Percentiles rank a stretch among this genome's conserved stretches.
phyloP scores from a whole-genome alignment of 2,329 filamentous ascomycete genomes.

The Scopulariopsis brevicaulis region DNA sequence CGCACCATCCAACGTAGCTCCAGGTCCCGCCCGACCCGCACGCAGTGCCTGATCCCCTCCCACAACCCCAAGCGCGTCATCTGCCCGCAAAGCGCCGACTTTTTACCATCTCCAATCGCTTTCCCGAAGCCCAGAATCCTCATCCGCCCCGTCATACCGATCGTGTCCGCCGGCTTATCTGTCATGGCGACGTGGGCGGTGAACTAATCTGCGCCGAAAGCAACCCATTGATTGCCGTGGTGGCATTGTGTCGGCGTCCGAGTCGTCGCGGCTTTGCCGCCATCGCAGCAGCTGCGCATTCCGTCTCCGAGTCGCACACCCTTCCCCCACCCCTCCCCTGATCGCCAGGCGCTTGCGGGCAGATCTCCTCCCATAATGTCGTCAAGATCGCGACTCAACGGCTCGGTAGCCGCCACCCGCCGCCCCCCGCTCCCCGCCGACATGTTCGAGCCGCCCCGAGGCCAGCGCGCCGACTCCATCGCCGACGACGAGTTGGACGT shows the following conservation, averaged over 20 bases:
- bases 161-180: not conserved
- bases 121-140: not conserved
- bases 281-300: not conserved
- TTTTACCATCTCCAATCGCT: not conserved
- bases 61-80: not conserved
- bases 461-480: constrained; percentile 3
- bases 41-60: not conserved
- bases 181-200: not conserved
- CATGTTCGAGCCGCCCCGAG: constrained; percentile 5
- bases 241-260: not conserved
- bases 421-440: not conserved
- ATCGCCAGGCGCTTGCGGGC: not conserved
- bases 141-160: not conserved
- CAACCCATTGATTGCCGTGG: not conserved
- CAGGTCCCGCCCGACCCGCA: not conserved
- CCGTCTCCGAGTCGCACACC: not conserved
- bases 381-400: not conserved
- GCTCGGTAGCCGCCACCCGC: not conserved
- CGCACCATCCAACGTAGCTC: not conserved
- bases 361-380: not conserved
- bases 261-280: not conserved
- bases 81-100: not conserved
- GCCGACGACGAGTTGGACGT: constrained; percentile 14
- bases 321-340: not conserved
- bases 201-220: not conserved